Evolutionary conservation across 2,329 filamentous ascomycete genomes (phyloP), one percentile per base, ranked within the genome.

Genomic region (Penicillium occitanis): DNA sequence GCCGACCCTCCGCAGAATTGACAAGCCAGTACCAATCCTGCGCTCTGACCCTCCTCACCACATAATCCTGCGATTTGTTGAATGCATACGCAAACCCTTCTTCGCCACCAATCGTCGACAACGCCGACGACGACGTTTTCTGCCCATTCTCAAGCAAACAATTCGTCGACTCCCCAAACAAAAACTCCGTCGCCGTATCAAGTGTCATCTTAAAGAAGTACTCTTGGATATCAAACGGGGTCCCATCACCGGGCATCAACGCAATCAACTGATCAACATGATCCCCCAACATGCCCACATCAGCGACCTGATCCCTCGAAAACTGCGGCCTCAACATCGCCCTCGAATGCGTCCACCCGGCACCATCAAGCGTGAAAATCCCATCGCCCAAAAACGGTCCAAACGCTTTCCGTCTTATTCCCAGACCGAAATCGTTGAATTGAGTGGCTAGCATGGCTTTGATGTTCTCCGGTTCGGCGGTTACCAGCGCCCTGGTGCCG

Each of bases 291-390:
- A 85, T 86, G 37, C 79, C 77, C 3, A 87, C 73, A 71, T 87
- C 83, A 3, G 80, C 82, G 7, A 87, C 78, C 28, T 93, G 85
- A 8, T 82, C 61, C 22, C 65, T 44, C 44, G 65, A 62, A 37
- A 67, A 67, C 22, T 67, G 65, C 22, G 65, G 65, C 13, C 65
- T 11, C 46, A 66, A 46, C 55, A 67, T 59, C 2, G 61, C 61
- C 5, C 65, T 42, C 5, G 65, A 60, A 40, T 67, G 65, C 5
- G 61, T 37, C 93, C 93, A 97, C 57, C 85, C 78, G 28, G 88
- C 83, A 3, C 90, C 90, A 74, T 97, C 93, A 0, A 91, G 96
- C 5, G 88, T 89, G 77, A 91, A 92, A 10, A 67, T 67, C 5
- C 66, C 62, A 19, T 65, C 62, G 1, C 66, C 66, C 48, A 67